Conservation (phyloP, 805 yeast species). For the Lachancea sp. region DNA sequence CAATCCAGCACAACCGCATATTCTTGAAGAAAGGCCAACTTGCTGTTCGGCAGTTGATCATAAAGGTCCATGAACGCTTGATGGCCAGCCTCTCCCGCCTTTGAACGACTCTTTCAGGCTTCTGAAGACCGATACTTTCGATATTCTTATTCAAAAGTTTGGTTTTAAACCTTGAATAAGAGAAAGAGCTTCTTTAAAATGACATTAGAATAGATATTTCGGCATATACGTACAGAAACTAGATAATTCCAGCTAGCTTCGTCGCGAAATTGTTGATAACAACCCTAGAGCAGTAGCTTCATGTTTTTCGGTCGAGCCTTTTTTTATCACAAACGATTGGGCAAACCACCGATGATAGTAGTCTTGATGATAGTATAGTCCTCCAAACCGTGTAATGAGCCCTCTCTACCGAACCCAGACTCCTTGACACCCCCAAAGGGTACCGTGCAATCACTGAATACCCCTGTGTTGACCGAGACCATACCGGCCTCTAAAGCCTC, state of each 20-base stretch:
- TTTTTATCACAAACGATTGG: conserved; percentile 13
- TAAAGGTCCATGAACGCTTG: conserved; percentile 35
- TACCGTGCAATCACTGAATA: conserved; percentile 48
- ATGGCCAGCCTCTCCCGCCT: background rate
- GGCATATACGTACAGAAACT: too few relatives aligned
- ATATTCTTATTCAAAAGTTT: too few relatives aligned
- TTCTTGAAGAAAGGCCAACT: conserved; percentile 31
- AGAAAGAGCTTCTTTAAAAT: too few relatives aligned
- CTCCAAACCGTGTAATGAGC: conserved; percentile 54
- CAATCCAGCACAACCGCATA: conserved; percentile 28
- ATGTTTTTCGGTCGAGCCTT: too few relatives aligned
- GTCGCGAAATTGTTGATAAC: too few relatives aligned
- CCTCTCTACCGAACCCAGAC: conserved; percentile 68
- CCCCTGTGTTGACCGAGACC: conserved; percentile 57
- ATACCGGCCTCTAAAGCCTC: conserved; percentile 58
- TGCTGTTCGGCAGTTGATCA: conserved; percentile 35
- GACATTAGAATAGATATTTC: too few relatives aligned
- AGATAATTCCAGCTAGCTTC: too few relatives aligned
- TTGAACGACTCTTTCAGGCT: too few relatives aligned
- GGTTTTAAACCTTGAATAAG: too few relatives aligned
- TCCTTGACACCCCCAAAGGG: conserved; percentile 63
- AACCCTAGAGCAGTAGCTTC: too few relatives aligned
- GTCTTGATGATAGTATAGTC: conserved; percentile 52
- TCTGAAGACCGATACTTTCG: too few relatives aligned
- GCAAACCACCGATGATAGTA: conserved; percentile 41